Evolutionary conservation across 148 eudicot species (phyloP), one percentile per base, ranked within the genome.

Genomic region (Linanthus parryae): DNA sequence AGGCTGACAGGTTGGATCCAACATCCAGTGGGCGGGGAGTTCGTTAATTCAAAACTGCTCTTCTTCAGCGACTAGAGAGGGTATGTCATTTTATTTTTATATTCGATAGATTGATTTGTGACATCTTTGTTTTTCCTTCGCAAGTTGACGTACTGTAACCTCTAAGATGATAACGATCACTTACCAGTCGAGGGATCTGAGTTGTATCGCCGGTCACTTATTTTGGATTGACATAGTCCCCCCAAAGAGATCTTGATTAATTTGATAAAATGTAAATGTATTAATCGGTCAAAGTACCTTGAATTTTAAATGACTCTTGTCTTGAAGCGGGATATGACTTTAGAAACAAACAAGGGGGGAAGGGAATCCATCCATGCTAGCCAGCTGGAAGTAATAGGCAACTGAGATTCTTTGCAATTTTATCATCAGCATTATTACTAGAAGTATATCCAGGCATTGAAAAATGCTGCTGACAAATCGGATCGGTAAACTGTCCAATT

Each of bases 21-120:
- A 75, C 56, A 59, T 84, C 92, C 15, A 84, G 55, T 7, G 92
- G 92, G 7, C 86, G 92, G 50, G 92, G 92, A 41, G 87, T 84
- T 19, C 64, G 83, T 42, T 82, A 80, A 48, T 84, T 84, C 43
- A 84, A 84, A 68, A 84, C 92, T 0, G 65, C 67, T 60, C 73
- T 84, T 19, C 47, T 65, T 22, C 87, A 80, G 55, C 71, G 92
- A 40, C 55, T 84, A 54, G 87, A 84, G 48, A 50, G 84, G 82
- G 92, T 84, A 77, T 29, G 20, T 3, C 35, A 31, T 31, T 31
- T 5, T 31, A 5, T 31, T 31, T 11, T 31, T 31, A 11, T 11
- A 31, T 5, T 31, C 11, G 5, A 11, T 31, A 5, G 35, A 31
- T 5, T 5, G 35, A 31, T 11, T 31, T 5, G 5, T 5, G 11